Conservation (phyloP, 2,329 filamentous ascomycete genomes). For the Trichoderma hamatum region DNA sequence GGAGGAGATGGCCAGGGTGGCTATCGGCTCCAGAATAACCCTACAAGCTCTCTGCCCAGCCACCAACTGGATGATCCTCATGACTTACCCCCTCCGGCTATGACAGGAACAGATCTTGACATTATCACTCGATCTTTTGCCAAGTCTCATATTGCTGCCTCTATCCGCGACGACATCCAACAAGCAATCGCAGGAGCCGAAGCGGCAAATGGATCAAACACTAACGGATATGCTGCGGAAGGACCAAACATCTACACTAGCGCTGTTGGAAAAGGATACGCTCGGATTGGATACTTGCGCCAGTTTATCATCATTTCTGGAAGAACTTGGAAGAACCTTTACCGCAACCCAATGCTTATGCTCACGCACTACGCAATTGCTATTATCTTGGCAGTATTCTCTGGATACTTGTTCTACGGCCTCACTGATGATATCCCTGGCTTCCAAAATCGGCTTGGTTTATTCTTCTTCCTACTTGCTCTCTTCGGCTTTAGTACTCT, state of each 20-base stretch:
- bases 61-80: conserved; percentile 72
- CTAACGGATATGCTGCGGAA: conserved; percentile 53
- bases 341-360: conserved; percentile 98
- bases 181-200: conserved; percentile 66
- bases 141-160: conserved; percentile 74
- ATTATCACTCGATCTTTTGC: conserved; percentile 75
- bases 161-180: conserved; percentile 77
- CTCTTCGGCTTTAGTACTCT: conserved; percentile 96
- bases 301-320: conserved; percentile 90
- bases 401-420: conserved; percentile 94
- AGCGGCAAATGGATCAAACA: conserved; percentile 66
- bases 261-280: conserved; percentile 76
- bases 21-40: conserved; percentile 55
- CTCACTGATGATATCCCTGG: conserved; percentile 94
- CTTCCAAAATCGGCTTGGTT: conserved; percentile 94
- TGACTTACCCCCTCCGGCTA: conserved; percentile 61
- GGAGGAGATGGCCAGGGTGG: conserved; percentile 54
- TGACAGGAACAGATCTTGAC: conserved; percentile 76
- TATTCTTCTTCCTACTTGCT: conserved; percentile 96
- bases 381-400: conserved; percentile 89
- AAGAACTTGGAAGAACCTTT: conserved; percentile 95
- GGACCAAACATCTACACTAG: conserved; percentile 56
- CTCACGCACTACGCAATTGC: conserved; percentile 97
- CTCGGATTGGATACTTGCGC: conserved; percentile 73
- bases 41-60: conserved; percentile 50